These are phyloP conservation scores for Bolboschoenus planiculmis DNA, from an alignment of 176 grass and related monocot genomes.

Conservation along the genomic window DNA sequence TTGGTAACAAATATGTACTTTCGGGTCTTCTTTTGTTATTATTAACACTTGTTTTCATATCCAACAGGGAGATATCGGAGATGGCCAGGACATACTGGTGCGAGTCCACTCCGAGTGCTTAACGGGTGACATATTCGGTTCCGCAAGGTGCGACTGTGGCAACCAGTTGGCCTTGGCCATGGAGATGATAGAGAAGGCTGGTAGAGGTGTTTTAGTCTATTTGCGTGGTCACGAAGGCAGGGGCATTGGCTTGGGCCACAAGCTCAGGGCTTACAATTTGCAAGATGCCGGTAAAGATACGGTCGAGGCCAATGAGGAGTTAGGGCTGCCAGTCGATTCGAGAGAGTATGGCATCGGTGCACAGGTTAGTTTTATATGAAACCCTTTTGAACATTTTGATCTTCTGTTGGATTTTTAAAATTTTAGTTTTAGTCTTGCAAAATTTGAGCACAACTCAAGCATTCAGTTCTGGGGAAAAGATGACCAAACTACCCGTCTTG, in stretches of 20 bases:
- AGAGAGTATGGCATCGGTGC: conserved; percentile 76
- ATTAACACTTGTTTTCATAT: conserved; percentile 3
- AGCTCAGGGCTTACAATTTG: conserved; percentile 70
- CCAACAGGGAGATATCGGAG: conserved; percentile 63
- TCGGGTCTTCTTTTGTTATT: background rate
- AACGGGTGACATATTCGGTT: conserved; percentile 77
- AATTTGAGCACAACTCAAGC: background rate
- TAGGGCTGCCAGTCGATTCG: conserved; percentile 66
- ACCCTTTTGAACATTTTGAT: no score
- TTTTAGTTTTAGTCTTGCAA: background rate
- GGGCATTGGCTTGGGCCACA: conserved; percentile 66
- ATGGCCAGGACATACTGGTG: conserved; percentile 70
- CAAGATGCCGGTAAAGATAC: conserved; percentile 64
- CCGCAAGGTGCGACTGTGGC: conserved; percentile 67
- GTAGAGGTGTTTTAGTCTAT: conserved; percentile 64
- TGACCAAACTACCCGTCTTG: background rate
- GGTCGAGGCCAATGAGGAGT: conserved; percentile 73
- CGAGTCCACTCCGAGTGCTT: conserved; percentile 75
- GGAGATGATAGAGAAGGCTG: conserved; percentile 75
- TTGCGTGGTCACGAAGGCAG: conserved; percentile 81
- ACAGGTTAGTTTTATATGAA: conserved; percentile 42
- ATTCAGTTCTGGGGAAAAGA: background rate
- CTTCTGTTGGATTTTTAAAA: background rate
- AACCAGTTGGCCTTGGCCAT: conserved; percentile 66
- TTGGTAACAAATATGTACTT: background rate